Conservation (phyloP, 805 yeast genomes). For the Millerago galiae region DNA sequence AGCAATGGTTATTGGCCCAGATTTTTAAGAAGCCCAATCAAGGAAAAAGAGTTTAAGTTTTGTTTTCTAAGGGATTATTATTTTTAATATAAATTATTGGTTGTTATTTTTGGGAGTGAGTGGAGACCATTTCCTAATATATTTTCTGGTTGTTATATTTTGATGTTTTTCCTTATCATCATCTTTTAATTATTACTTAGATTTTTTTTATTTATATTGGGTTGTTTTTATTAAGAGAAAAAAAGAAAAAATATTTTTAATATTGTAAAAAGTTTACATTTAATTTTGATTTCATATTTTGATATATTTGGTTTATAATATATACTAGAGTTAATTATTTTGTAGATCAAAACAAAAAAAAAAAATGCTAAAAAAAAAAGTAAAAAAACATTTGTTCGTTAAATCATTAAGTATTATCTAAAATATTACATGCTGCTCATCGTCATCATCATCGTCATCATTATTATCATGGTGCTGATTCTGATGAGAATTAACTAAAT, state of each 20-base stretch:
- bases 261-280: not conserved
- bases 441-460: not conserved
- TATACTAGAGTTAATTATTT: no score
- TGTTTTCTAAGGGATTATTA: not conserved
- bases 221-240: not conserved
- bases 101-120: slow-evolving; percentile 9
- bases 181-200: not conserved
- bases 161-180: not conserved
- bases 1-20: slow-evolving; percentile 97
- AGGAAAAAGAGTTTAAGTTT: no score
- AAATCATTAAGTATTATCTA: not conserved
- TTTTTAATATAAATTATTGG: not conserved
- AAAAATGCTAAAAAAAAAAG: no score
- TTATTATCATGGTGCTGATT: no score
- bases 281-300: not conserved
- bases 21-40: slow-evolving; percentile 36
- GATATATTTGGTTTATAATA: not conserved
- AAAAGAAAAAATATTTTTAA: not conserved
- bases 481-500: not conserved
- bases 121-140: slow-evolving; percentile 17
- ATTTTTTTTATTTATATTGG: no score
- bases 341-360: not conserved
- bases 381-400: no score
- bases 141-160: not conserved
- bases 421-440: slow-evolving; percentile 3